These are phyloP conservation scores for Penicillium sp. DNA, from an alignment of 2,329 filamentous ascomycete species.

Conservation along the genomic window DNA sequence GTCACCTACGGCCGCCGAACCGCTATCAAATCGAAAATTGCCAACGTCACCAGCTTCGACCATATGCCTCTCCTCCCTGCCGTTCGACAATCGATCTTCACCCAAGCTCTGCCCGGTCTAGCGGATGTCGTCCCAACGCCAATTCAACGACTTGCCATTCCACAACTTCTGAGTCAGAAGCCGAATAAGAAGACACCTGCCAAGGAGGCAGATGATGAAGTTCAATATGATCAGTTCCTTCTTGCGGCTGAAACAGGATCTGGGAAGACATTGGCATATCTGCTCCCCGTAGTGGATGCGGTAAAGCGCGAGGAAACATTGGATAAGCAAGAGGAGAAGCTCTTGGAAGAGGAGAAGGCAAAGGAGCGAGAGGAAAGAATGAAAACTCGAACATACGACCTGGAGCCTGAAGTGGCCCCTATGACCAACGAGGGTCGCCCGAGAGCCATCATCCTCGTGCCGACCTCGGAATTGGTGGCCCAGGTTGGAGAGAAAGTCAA, in stretches of 20 bases:
- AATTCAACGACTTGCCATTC: constrained; percentile 85
- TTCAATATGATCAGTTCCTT: constrained; percentile 66
- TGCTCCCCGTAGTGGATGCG: constrained; percentile 80
- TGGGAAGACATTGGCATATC: constrained; percentile 91
- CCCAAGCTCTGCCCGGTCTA: constrained; percentile 73
- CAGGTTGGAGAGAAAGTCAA: constrained; percentile 84
- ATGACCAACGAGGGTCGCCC: constrained; percentile 74
- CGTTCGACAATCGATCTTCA: constrained; percentile 68
- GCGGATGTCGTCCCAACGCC: constrained; percentile 79
- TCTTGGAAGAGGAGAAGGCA: constrained; percentile 54
- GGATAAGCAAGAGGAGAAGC: constrained; percentile 61
- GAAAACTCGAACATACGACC: constrained; percentile 60
- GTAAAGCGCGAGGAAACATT: constrained; percentile 72
- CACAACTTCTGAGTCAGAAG: constrained; percentile 65
- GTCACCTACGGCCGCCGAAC: constrained; percentile 71
- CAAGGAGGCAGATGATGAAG: constrained; percentile 31
- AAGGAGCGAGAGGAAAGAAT: constrained; percentile 53
- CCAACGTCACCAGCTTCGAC: constrained; percentile 73
- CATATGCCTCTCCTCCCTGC: constrained; percentile 73
- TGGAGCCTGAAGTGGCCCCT: constrained; percentile 60
- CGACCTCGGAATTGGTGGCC: constrained; percentile 85
- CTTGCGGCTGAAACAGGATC: constrained; percentile 95
- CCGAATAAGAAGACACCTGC: constrained; percentile 38
- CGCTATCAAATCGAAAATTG: constrained; percentile 61
- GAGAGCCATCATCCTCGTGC: constrained; percentile 80